Percentiles rank a stretch among this genome's conserved stretches.
Evolutionary conservation across 768 basidiomycete species (phyloP).

Genomic region (Lanmaoa pseudosensibilis): DNA sequence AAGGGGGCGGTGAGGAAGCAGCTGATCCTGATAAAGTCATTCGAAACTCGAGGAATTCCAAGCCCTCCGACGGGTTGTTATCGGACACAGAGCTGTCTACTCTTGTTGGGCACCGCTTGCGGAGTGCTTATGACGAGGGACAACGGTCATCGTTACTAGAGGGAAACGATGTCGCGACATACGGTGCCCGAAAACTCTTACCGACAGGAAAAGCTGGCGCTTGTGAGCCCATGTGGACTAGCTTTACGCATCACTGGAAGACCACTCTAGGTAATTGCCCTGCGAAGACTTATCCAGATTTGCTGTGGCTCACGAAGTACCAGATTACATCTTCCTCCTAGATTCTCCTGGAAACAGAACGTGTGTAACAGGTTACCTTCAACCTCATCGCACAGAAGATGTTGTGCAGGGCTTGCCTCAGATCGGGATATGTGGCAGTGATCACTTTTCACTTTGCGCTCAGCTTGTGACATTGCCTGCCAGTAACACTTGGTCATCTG

Average conservation of each 20-base stretch:
- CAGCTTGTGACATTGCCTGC: slow-evolving; percentile 44
- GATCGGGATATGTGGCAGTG: slow-evolving; percentile 76
- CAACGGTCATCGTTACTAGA: slow-evolving; percentile 21
- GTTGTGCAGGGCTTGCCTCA: slow-evolving; percentile 78
- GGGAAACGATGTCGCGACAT: slow-evolving; percentile 38
- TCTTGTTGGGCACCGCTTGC: slow-evolving; percentile 42
- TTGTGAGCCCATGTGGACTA: slow-evolving; percentile 83
- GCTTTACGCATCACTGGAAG: slow-evolving; percentile 87
- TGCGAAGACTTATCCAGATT: background rate
- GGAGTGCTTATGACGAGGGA: slow-evolving; percentile 72
- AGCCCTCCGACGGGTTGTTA: slow-evolving; percentile 67
- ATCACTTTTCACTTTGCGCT: slow-evolving; percentile 79
- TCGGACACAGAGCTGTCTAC: slow-evolving; percentile 52
- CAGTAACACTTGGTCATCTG: slow-evolving; percentile 5
- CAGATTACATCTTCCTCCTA: slow-evolving; percentile 89
- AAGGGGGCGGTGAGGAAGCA: slow-evolving; percentile 42
- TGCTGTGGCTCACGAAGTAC: slow-evolving; percentile 8
- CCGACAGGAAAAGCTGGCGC: slow-evolving; percentile 48
- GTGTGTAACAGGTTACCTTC: slow-evolving; percentile 53
- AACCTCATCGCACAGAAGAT: slow-evolving; percentile 56
- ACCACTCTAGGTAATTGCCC: slow-evolving; percentile 63
- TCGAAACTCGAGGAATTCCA: slow-evolving; percentile 66
- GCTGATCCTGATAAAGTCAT: slow-evolving; percentile 69
- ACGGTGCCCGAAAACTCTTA: slow-evolving; percentile 48
- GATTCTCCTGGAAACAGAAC: slow-evolving; percentile 40